Percentiles rank a stretch among this genome's conserved stretches.
Conservation (phyloP, 345 rosid species). For the Salix caprea region DNA sequence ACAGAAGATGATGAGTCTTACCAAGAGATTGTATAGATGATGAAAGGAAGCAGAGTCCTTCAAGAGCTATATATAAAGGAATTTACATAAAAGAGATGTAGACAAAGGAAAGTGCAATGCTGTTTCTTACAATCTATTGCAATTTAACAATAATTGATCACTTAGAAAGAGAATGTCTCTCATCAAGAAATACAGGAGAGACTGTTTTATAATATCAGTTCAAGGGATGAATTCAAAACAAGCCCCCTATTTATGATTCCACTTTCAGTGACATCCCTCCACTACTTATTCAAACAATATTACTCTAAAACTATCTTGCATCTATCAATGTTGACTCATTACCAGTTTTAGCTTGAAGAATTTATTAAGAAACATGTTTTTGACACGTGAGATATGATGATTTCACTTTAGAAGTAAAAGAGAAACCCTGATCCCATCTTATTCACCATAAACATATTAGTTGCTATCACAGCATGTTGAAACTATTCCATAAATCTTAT, state of each 20-base stretch:
- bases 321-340: no score
- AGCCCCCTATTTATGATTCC: neutral
- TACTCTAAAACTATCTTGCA: neutral
- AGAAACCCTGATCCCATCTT: neutral
- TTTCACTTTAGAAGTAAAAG: neutral
- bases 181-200: neutral
- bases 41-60: neutral
- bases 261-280: neutral
- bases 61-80: neutral
- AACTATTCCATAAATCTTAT: neutral
- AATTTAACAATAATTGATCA: neutral
- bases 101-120: neutral
- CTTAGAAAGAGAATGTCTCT: neutral
- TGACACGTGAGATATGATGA: neutral
- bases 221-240: neutral
- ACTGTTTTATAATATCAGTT: neutral
- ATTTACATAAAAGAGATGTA: neutral
- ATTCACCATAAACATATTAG: neutral
- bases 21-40: neutral
- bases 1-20: neutral
- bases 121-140: neutral
- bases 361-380: neutral
- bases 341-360: neutral
- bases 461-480: neutral
- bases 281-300: neutral